Evolutionary conservation across 805 yeast genomes (phyloP), one percentile per base, ranked within the genome.

Genomic region (Candida anglica): DNA sequence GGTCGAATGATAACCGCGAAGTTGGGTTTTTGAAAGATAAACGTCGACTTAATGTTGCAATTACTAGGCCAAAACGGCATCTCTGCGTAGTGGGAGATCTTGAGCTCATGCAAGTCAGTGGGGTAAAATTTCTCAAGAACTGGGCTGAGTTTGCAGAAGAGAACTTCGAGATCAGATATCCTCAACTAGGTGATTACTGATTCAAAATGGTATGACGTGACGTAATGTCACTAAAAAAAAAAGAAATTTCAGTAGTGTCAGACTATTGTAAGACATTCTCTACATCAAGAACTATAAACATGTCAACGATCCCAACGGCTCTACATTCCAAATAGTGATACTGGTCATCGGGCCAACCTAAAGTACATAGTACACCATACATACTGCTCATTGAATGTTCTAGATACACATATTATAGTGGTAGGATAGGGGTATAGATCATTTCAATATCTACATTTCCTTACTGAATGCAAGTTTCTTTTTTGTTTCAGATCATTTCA

Each of bases 31-130:
- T 93, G 34, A 69, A 71, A 16, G 97, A 91, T 45, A 71, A 74
- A 35, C 65, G 93, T 49, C 72, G 98, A 46, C 65, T 89, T 29
- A 91, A 91, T 52, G 98, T 91, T 15, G 96, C 97, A 1, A 87
- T 91, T 53, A 89, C 98, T 0, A 69, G 98, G 44, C 85, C 96
- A 4, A 79, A 81, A 50, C 66, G 91, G 39, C 97, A 89, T 47
- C 63, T 91, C 5, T 85, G 93, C 49, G 74, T 91, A 1, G 63
- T 93, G 33, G 98, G 97, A 1, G 94, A 93, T 53, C 71, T 84
- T 68, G 95, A 85, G 47, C 73, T 86, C 2, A 52, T 88, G 32
- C 45, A 58, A 24, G 46, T 49, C 5, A 58, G 73, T 32, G 58
- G 63, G 2, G 65, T 65, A 4, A 50, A 52, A 18, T 85, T 75